Base-by-base conservation (phyloP, 1,284 basidiomycete genomes). In the Phylloporus sp. region DNA sequence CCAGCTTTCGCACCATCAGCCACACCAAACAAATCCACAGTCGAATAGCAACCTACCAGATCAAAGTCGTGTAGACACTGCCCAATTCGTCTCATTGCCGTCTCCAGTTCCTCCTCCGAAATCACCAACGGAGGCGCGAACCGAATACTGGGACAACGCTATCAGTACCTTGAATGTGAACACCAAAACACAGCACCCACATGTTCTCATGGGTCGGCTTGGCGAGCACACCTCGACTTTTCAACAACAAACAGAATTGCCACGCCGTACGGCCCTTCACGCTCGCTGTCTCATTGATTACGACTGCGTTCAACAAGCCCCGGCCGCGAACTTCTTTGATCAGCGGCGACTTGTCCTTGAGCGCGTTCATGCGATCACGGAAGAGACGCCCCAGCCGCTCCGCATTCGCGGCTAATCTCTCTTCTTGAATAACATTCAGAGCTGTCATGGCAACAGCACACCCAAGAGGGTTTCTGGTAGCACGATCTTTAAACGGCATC, bases 131-230 rank as follows among this genome's bases (percentile, higher is more conserved):
- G 97, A 4, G 97, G 97, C 2, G 97, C 94, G 72, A 99, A 96
- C 39, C 97, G 93, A 69, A 99, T 95, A 58, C 94, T 96, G 68
- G 61, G 22, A 26, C 2, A 13, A 22, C 13, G 13, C 2, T 51
- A 28, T 65, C 63, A 61, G 51, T 40, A 55, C n/a, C 47, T 44
- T 24, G 44, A 29, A 12, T n/a, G 24, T 8, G 12, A 28, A 61
- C 31, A 34, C n/a, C 1, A 56, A 64, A 50, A 54, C 37, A 39
- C 58, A 28, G 26, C 79, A 69, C 92, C 72, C 69, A 95, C 91
- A 95, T 95, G 78, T 98, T 97, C 53, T 90, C 87, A 74, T 98
- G 97, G 0, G 97, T 99, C 20, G 97, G 96, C 82, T 99, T 99
- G 57, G 96, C 96, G 67, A 98, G 81, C 62, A 98, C 83, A 12